Base-by-base conservation (phyloP, 2,329 filamentous ascomycete genomes). In the Cadophora sp. region DNA sequence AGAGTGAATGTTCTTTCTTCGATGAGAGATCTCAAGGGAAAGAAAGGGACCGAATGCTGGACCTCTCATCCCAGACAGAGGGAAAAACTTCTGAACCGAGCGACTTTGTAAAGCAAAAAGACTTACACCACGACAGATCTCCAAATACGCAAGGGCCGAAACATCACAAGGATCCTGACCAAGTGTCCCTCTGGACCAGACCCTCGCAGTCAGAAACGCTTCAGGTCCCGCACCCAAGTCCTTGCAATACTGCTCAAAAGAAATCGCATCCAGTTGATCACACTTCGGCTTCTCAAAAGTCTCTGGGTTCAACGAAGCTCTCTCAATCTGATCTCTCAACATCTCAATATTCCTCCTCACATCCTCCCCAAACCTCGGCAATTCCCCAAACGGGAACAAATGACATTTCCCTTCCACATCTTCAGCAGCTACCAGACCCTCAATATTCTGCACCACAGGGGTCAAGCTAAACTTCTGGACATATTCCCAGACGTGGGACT, bases 371-470 rank as follows among this genome's bases (percentile, higher is more conserved):
- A 30, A 51, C 13, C 16, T 51, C 14, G 48, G 48, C 24, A 33
- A n/a, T 14, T 30, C 48, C 18, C 48, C 48, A 20, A 51, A 51
- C 0, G 24, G 48, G 6, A 51, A 51, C 24, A 51, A 18, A 30
- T 51, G 48, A 18, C 48, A 51, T 7, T 51, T 58, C 14, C 36
- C 50, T 14, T 64, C 39, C 13, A 27, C 61, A 39, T 56, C 24
- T n/a, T 51, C 48, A 30, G 48, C 48, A 18, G 48, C 48, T n/a
- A 51, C 48, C 24, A 30, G 56, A 33, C 85, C 84, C 0, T 74
- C 66, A 1, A 80, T 81, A 33, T 82, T 83, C 71, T 87, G 85
- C 70, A 80, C 78, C 9, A 84, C 78, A 0, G 83, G 66, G n/a
- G 84, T 80, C 0, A 83, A 70, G 0, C 79, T 78, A 60, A 81